Base-by-base conservation (phyloP, 306 rosid species). In the Sindora glabra region DNA sequence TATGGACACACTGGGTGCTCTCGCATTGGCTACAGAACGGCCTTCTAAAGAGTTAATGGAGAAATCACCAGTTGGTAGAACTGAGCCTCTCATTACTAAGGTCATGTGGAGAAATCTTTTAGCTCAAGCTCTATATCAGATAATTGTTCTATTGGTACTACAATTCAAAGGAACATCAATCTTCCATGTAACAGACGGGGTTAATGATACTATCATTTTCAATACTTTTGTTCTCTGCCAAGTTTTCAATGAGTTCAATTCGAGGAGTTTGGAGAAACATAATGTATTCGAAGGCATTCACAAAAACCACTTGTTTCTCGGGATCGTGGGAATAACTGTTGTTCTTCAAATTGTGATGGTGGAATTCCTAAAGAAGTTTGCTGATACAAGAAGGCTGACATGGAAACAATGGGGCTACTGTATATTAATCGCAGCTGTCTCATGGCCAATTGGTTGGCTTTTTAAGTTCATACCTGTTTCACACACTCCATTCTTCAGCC, bases 101-200 rank as follows among this genome's bases (percentile, higher is more conserved):
- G 65, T 84, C 54, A 86, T 90, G 97, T 90, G 97, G 97, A 81
- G 97, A 69, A 90, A 90, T 66, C 89, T 90, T 65, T 25, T 90
- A 59, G 71, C 78, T 27, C 97, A 90, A 76, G 81, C 95, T 42
- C 54, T 76, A 8, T 90, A 77, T 64, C 97, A 90, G 59, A 84
- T 90, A 65, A 55, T 80, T 10, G 52, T 86, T 5, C 88, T 90
- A 16, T 56, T 90, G 73, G 56, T 59, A 66, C 65, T 90, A 6
- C 89, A 90, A 59, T 90, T 86, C 78, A 68, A 63, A n/a, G 97
- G 97, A 8, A 71, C 68, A 60, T 69, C 81, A 53, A 67, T 86
- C 39, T 80, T 90, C 68, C 37, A 71, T 40, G 84, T 86, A 33
- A 74, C 36, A 19, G 61, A 56, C 32, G 68, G 34, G 64, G 88